phyloP scores from a whole-genome alignment of 2,329 filamentous ascomycete species.

The Pseudomassariella vexata region DNA sequence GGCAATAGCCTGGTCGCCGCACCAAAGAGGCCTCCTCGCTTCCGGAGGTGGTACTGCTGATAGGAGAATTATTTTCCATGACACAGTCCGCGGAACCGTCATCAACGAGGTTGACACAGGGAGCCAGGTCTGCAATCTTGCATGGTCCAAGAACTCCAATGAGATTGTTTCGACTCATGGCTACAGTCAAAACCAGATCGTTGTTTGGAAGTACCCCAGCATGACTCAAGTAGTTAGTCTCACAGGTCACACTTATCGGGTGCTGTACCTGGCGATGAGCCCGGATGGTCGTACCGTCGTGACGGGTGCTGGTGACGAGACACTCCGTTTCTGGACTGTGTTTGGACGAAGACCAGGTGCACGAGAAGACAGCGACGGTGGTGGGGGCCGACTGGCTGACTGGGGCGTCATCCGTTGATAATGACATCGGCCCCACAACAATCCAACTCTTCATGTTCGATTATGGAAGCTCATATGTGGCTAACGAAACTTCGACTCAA shows the following conservation, averaged over 20 bases:
- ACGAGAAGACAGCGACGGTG: conserved; percentile 59
- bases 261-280: conserved; percentile 95
- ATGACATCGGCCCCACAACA: background rate
- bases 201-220: conserved; percentile 98
- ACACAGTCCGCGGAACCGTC: conserved; percentile 75
- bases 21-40: conserved; percentile 89
- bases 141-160: conserved; percentile 96
- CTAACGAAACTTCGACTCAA: conserved; percentile 8
- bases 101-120: conserved; percentile 92
- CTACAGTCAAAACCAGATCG: conserved; percentile 97
- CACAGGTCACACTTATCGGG: conserved; percentile 93
- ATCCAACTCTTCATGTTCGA: conserved; percentile 7
- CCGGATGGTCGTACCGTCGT: conserved; percentile 91
- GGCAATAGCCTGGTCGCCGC: conserved; percentile 95
- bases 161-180: conserved; percentile 97
- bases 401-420: conserved; percentile 75
- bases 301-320: conserved; percentile 94
- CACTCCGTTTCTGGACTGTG: conserved; percentile 91
- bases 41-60: conserved; percentile 95
- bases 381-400: conserved; percentile 60
- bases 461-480: no score
- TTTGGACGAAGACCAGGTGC: conserved; percentile 78
- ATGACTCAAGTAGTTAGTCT: conserved; percentile 96
- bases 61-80: conserved; percentile 95
- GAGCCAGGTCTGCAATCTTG: conserved; percentile 96